Base-by-base conservation (phyloP, 2,329 filamentous ascomycete species). In the Aureobasidium leucospermi region DNA sequence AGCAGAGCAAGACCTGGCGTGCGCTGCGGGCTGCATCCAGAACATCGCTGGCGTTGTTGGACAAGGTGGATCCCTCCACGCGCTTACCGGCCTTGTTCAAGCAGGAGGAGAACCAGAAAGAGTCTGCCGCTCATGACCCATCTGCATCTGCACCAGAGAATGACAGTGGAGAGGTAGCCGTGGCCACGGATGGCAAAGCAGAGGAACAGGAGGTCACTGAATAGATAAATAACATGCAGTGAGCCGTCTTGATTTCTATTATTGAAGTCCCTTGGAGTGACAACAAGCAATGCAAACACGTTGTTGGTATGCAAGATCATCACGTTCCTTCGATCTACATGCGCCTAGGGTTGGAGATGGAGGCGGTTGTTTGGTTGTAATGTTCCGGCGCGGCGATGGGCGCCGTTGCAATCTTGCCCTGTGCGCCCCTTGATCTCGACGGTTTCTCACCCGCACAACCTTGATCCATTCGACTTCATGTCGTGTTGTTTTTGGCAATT, bases 1-100 rank as follows among this genome's bases (percentile, higher is more conserved):
- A 95, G 71, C 85, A 87, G 19, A 96, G 90, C 76, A 93, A 95
- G 72, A 88, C 85, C 60, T 99, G 94, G 94, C 84, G 92, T 65
- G 89, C 90, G 5, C 77, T 99, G 63, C 85, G 94, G 56, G 83
- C 96, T 64, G 88, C 90, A 9, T 85, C 88, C 59, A 85, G 84
- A 64, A 85, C 80, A 60, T 88, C 87, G 66, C 81, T 97, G 65
- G 81, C 84, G 46, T 77, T 85, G 19, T 94, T 97, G 71, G 92
- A 97, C 72, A 90, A 88, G 72, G 88, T 96, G 49, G 91, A 96
- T 59, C 86, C 91, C 64, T 86, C 88, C 42, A 88, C 88, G 69
- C 89, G 90, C 63, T 70, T 85, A 62, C 76, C 81, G 62, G 71
- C 74, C 61, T 74, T 82, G 61, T 79, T 81, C 60, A 74, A 71